A percentile compares a stretch with the other conserved stretches of the same genome.
phyloP scores from a whole-genome alignment of 2,329 filamentous ascomycete genomes.

The Calonectria pauciramosa region DNA sequence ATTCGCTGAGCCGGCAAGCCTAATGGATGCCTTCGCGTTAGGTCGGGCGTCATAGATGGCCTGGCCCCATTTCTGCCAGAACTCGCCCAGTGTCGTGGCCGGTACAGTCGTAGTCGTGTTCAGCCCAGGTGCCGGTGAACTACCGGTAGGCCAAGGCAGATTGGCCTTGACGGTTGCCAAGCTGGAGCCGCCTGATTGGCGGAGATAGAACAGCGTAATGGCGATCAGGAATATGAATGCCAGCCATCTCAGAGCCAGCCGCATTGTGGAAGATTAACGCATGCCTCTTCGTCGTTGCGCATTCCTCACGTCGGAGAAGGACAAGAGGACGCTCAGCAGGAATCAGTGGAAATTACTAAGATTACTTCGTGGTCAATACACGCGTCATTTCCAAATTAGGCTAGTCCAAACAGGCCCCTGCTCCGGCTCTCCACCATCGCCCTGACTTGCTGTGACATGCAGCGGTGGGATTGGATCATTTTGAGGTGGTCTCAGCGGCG shows the following conservation, averaged over 20 bases:
- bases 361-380: background rate
- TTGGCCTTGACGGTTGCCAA: background rate
- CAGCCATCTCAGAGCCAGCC: slow-evolving; percentile 28
- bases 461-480: background rate
- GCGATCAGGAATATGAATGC: background rate
- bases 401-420: background rate
- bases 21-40: background rate
- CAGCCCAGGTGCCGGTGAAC: background rate
- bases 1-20: background rate
- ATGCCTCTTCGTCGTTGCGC: slow-evolving; percentile 7
- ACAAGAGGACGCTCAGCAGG: background rate
- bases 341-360: slow-evolving; percentile 5
- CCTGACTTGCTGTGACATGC: background rate
- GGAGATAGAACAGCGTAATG: slow-evolving; percentile 4
- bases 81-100: background rate
- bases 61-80: slow-evolving; percentile 23
- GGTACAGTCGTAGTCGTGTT: background rate
- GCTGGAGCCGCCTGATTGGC: background rate
- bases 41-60: slow-evolving; percentile 19
- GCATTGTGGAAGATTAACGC: slow-evolving; percentile 22
- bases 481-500: background rate
- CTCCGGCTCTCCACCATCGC: background rate
- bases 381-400: background rate
- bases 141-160: background rate
- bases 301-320: background rate